Conservation (phyloP, 129 eudicot genomes). For the Escallonia herrerae region DNA sequence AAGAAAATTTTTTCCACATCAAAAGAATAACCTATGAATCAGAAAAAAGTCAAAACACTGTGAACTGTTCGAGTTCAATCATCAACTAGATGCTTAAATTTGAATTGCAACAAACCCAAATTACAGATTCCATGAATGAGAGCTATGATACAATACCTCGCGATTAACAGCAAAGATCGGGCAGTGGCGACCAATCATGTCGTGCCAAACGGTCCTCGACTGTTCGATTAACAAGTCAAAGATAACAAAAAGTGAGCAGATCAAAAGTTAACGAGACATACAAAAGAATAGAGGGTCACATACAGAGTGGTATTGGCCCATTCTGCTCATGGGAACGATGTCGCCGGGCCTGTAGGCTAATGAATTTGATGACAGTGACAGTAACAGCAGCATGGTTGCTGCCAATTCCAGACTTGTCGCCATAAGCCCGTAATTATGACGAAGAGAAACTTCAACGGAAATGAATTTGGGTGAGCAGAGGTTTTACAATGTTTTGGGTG, state of each 20-base stretch:
- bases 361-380: slow-evolving; percentile 26
- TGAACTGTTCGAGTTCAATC: too few species aligned
- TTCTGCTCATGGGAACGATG: slow-evolving; percentile 89
- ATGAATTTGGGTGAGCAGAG: too few species aligned
- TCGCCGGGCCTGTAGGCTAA: slow-evolving; percentile 91
- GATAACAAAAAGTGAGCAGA: slow-evolving; percentile 6
- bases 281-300: not conserved
- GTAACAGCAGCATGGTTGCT: not conserved
- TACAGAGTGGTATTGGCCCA: slow-evolving; percentile 97
- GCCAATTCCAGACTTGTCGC: not conserved
- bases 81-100: too few species aligned
- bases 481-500: too few species aligned
- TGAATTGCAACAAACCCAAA: not conserved
- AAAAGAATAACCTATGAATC: too few species aligned
- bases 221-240: slow-evolving; percentile 23
- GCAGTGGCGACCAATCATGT: slow-evolving; percentile 96
- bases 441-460: too few species aligned
- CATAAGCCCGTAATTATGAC: not conserved
- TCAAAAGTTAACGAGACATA: not conserved
- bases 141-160: slow-evolving; percentile 39
- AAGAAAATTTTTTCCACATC: too few species aligned
- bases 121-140: not conserved
- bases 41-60: too few species aligned
- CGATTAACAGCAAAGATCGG: slow-evolving; percentile 95
- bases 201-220: slow-evolving; percentile 95